Conservation (phyloP, 208 protist species). For the Leishmania gerbilli region DNA sequence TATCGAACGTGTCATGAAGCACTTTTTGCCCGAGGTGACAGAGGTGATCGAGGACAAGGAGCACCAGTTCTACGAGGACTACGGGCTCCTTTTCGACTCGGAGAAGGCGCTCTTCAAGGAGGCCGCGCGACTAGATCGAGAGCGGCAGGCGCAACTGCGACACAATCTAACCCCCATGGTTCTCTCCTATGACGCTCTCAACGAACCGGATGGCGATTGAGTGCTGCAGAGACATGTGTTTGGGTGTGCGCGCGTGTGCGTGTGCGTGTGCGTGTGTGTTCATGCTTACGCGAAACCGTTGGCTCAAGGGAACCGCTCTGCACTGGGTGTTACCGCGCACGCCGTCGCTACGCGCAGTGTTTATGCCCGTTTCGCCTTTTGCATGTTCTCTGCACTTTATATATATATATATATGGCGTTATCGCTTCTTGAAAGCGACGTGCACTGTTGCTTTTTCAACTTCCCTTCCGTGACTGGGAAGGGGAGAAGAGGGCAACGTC, state of each 20-base stretch:
- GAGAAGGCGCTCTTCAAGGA: conserved; percentile 81
- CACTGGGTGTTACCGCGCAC: neutral
- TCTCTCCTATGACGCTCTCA: conserved; percentile 74
- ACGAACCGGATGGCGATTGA: conserved; percentile 84
- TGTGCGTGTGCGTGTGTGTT: neutral
- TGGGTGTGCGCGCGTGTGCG: neutral
- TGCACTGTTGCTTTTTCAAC: neutral
- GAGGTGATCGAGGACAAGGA: conserved; percentile 72
- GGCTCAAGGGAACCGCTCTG: neutral
- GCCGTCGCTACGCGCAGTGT: too few relatives aligned
- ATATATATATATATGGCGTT: neutral
- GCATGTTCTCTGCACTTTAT: neutral
- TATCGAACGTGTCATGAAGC: conserved; percentile 92
- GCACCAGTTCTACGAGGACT: conserved; percentile 85
- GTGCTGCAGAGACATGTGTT: neutral
- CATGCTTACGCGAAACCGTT: neutral
- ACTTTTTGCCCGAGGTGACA: conserved; percentile 92
- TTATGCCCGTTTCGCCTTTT: neutral
- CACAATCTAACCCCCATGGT: conserved; percentile 51
- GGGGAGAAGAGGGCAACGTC: neutral
- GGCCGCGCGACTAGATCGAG: conserved; percentile 58
- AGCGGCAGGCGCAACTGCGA: conserved; percentile 53
- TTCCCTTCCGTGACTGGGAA: neutral
- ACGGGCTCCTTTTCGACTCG: conserved; percentile 77
- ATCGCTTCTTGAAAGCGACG: neutral